Percentiles rank a stretch among this genome's conserved stretches.
Evolutionary conservation across 306 rosid species (phyloP).

Genomic region (Benincasa hispida): DNA sequence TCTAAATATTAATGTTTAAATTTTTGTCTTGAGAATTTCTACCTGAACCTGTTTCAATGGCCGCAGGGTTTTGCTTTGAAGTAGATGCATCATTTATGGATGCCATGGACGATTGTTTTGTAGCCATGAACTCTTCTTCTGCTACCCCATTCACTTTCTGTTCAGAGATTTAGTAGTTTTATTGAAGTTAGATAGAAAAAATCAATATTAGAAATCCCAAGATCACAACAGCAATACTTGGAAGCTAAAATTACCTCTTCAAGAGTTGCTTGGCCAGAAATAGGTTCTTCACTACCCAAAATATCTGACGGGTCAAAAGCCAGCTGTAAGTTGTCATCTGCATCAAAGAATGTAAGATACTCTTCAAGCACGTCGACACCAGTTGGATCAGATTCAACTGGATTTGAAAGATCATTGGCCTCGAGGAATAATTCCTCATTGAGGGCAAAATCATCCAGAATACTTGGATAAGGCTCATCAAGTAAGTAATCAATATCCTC

Average conservation of each 20-base stretch:
- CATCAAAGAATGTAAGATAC: conserved; percentile 40
- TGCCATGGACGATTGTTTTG: conserved; percentile 20
- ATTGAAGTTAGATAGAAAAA: background rate
- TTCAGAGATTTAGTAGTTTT: background rate
- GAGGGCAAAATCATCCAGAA: conserved; percentile 12
- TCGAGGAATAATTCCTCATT: conserved; percentile 46
- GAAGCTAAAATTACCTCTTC: conserved; percentile 29
- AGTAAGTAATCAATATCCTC: conserved; percentile 10
- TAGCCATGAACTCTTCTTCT: conserved; percentile 12
- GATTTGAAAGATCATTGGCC: conserved; percentile 44
- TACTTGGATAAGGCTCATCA: conserved; percentile 26
- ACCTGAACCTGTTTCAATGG: conserved; percentile 32
- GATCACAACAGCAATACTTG: background rate
- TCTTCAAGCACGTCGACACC: conserved; percentile 40
- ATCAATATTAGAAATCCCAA: background rate
- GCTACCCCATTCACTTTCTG: conserved; percentile 40
- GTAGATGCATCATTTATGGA: conserved; percentile 28
- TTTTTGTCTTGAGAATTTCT: background rate
- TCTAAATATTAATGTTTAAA: background rate
- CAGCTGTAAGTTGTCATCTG: conserved; percentile 31
- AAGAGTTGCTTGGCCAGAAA: conserved; percentile 15
- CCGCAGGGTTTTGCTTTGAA: conserved; percentile 20
- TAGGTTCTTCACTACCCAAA: conserved; percentile 24
- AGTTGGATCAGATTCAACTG: conserved; percentile 23
- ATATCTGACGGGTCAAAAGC: conserved; percentile 36